phyloP scores from a whole-genome alignment of 805 yeast species.

The Yarrowia porcina region DNA sequence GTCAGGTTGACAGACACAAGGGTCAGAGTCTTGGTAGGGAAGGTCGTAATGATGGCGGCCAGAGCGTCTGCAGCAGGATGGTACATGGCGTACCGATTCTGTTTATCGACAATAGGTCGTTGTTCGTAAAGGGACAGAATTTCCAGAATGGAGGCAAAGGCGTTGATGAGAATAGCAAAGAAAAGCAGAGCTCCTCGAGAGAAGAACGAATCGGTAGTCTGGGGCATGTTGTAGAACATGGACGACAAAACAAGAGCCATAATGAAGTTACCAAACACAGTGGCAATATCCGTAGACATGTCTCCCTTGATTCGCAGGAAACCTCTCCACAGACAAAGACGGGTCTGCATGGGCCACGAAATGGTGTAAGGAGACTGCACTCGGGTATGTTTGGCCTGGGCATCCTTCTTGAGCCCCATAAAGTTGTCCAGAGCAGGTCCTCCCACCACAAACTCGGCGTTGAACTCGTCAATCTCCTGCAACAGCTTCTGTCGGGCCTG shows the following conservation, averaged over 20 bases:
- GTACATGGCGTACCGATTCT: conserved; percentile 54
- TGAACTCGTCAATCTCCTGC: conserved; percentile 44
- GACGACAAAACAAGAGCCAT: conserved; percentile 58
- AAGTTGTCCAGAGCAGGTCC: conserved; percentile 34
- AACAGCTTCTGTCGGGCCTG: conserved; percentile 44
- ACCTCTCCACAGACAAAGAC: conserved; percentile 47
- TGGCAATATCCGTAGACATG: conserved; percentile 45
- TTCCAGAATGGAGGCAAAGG: conserved; percentile 48
- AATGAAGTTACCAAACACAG: conserved; percentile 45
- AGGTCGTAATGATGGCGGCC: conserved; percentile 56
- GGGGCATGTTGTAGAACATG: conserved; percentile 50
- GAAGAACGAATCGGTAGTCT: conserved; percentile 51
- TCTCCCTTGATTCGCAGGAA: conserved; percentile 55
- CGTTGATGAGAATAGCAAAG: conserved; percentile 48
- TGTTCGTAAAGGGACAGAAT: conserved; percentile 45
- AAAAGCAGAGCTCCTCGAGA: conserved; percentile 61
- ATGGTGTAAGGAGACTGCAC: conserved; percentile 43
- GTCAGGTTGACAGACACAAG: conserved; percentile 36
- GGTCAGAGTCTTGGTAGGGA: conserved; percentile 50
- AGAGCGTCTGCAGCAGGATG: conserved; percentile 64
- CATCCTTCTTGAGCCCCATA: conserved; percentile 35
- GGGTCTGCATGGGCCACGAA: conserved; percentile 46
- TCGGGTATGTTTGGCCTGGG: conserved; percentile 38
- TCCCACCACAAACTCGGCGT: conserved; percentile 30
- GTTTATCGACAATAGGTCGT: conserved; percentile 60